phyloP scores from a whole-genome alignment of 805 yeast species.

The Yarrowia sp. region DNA sequence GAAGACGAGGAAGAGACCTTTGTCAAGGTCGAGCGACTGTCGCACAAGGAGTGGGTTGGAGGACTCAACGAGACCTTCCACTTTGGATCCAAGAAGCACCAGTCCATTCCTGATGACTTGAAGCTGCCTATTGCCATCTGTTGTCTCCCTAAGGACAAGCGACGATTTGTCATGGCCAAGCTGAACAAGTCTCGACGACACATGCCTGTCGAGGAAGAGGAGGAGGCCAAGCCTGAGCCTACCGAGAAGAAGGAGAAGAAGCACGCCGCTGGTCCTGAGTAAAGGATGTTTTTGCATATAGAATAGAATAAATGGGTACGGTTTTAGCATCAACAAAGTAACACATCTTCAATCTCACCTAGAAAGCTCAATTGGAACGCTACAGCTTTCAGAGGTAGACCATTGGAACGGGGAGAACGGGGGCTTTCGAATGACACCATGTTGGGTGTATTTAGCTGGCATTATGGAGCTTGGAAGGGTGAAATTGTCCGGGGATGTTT shows the following conservation, averaged over 20 bases:
- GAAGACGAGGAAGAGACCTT: background rate
- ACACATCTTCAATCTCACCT: too few species aligned
- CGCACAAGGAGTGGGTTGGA: conserved; percentile 3
- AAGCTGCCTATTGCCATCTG: conserved; percentile 13
- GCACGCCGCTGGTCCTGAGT: conserved; percentile 7
- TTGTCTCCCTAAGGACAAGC: conserved; percentile 8
- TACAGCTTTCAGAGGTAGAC: too few species aligned
- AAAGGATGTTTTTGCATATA: background rate
- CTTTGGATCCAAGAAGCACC: conserved; percentile 18
- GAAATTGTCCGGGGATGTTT: too few species aligned
- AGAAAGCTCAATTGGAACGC: too few species aligned
- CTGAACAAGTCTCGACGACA: background rate
- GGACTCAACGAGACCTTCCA: conserved; percentile 2
- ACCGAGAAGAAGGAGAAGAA: background rate
- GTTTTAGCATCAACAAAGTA: background rate
- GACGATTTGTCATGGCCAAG: conserved; percentile 13
- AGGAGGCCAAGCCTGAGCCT: background rate
- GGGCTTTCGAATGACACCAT: too few species aligned
- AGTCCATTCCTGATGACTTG: conserved; percentile 8
- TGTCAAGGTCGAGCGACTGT: conserved; percentile 3
- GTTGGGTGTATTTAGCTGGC: too few species aligned
- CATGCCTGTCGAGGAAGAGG: background rate
- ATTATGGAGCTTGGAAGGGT: too few species aligned
- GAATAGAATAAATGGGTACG: conserved; percentile 12
- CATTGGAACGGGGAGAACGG: too few species aligned